These are phyloP conservation scores for Lecanicillium sp. DNA, from an alignment of 2,329 filamentous ascomycete species.

Conservation along the genomic window DNA sequence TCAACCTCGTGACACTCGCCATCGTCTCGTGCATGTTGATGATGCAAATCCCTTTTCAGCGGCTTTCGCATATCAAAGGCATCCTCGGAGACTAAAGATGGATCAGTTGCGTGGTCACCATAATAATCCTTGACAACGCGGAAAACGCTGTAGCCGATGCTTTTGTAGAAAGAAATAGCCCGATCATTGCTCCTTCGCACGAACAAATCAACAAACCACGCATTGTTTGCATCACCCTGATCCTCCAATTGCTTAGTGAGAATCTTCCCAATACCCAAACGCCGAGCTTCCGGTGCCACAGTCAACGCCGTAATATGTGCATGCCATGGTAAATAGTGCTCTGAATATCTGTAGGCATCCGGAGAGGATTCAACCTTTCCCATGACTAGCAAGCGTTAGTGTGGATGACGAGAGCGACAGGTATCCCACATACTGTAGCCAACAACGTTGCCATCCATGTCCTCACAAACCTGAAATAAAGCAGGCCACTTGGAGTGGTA, in stretches of 20 bases:
- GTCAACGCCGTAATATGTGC: constrained; percentile 95
- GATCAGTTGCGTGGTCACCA: constrained; percentile 66
- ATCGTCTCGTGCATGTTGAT: constrained; percentile 68
- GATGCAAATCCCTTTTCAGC: constrained; percentile 68
- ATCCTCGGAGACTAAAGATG: constrained; percentile 63
- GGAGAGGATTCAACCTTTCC: constrained; percentile 91
- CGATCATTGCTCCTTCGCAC: constrained; percentile 82
- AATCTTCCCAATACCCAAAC: constrained; percentile 78
- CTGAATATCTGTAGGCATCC: constrained; percentile 62
- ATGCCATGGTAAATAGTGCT: constrained; percentile 98
- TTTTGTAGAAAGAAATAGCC: constrained; percentile 82
- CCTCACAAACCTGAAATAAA: constrained; percentile 86
- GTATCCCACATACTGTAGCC: constrained; percentile 67
- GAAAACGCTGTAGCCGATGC: constrained; percentile 87
- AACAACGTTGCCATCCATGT: constrained; percentile 77
- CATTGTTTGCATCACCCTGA: constrained; percentile 71
- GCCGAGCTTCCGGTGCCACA: constrained; percentile 76
- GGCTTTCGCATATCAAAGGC: constrained; percentile 97
- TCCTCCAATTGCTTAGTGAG: constrained; percentile 74
- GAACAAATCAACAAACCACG: constrained; percentile 95
- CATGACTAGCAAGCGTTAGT: constrained; percentile 61
- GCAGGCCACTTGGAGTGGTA: constrained; percentile 96
- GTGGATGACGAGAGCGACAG: constrained; percentile 8
- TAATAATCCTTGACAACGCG: constrained; percentile 88
- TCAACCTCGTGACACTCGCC: constrained; percentile 72